Evolutionary conservation across 192 early-diverging fungal species (phyloP).

Genomic region (Phycomyces nitens): DNA sequence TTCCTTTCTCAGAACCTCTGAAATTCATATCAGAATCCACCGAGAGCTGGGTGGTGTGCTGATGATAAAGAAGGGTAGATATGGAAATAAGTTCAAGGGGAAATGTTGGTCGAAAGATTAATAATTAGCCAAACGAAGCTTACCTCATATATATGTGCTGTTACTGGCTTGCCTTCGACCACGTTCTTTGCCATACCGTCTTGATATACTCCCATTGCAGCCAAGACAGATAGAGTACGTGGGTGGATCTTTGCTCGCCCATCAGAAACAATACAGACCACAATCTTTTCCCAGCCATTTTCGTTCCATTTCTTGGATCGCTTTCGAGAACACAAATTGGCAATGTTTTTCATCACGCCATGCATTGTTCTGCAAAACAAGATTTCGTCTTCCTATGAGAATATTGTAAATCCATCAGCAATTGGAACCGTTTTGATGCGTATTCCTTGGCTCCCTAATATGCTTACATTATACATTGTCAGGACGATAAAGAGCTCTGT

Average conservation of each 20-base stretch:
- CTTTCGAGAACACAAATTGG: conserved; percentile 61
- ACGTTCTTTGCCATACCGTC: conserved; percentile 63
- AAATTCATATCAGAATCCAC: conserved; percentile 54
- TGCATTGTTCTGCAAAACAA: conserved; percentile 88
- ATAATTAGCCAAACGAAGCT: background rate
- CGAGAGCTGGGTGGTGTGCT: conserved; percentile 55
- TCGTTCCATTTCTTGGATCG: conserved; percentile 65
- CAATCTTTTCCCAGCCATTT: conserved; percentile 77
- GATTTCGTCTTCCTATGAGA: conserved; percentile 74
- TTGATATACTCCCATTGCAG: conserved; percentile 76
- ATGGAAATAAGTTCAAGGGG: background rate
- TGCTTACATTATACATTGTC: conserved; percentile 69
- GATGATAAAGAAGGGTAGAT: background rate
- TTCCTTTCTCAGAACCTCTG: conserved; percentile 42
- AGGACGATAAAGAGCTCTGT: conserved; percentile 69
- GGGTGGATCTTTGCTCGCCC: conserved; percentile 67
- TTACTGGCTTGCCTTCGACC: conserved; percentile 61
- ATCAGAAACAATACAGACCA: conserved; percentile 75
- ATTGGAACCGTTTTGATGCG: background rate
- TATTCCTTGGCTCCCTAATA: background rate
- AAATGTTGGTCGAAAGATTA: background rate
- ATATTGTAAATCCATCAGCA: background rate
- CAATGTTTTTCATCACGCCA: conserved; percentile 86
- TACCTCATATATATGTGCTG: conserved; percentile 64
- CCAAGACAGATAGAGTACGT: conserved; percentile 60